Conservation (phyloP, 176 grass and related monocot species). For the Lolium perenne region DNA sequence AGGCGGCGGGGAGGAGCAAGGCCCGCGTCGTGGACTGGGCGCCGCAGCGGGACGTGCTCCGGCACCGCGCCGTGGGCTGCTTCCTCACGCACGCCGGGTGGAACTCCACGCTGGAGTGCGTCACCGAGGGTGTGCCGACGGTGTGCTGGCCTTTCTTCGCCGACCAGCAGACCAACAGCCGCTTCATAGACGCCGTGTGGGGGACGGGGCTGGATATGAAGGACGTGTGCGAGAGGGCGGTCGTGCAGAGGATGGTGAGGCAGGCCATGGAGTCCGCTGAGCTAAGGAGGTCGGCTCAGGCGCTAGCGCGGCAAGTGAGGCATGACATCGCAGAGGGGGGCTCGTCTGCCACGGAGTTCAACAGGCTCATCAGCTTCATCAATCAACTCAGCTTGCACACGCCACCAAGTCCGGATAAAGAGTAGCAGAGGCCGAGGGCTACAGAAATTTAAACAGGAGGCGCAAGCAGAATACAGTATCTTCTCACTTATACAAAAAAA, state of each 20-base stretch:
- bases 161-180: background rate
- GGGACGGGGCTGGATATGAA: background rate
- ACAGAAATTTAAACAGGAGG: too few relatives aligned
- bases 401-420: too few relatives aligned
- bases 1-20: too few relatives aligned
- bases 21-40: background rate
- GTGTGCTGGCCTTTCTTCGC: background rate
- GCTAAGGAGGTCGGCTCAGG: background rate
- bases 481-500: too few relatives aligned
- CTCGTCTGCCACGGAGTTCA: background rate
- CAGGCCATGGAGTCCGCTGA: background rate
- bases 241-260: background rate
- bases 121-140: background rate
- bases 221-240: background rate
- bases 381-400: too few relatives aligned
- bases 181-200: background rate
- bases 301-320: background rate
- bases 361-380: too few relatives aligned
- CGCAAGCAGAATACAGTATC: too few relatives aligned
- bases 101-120: background rate
- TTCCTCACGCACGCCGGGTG: background rate
- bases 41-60: background rate
- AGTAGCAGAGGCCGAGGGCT: too few relatives aligned
- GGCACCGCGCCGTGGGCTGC: background rate
- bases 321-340: background rate